Evolutionary conservation across 2,329 filamentous ascomycete species (phyloP).

Genomic region (Colletotrichum eremochloae): DNA sequence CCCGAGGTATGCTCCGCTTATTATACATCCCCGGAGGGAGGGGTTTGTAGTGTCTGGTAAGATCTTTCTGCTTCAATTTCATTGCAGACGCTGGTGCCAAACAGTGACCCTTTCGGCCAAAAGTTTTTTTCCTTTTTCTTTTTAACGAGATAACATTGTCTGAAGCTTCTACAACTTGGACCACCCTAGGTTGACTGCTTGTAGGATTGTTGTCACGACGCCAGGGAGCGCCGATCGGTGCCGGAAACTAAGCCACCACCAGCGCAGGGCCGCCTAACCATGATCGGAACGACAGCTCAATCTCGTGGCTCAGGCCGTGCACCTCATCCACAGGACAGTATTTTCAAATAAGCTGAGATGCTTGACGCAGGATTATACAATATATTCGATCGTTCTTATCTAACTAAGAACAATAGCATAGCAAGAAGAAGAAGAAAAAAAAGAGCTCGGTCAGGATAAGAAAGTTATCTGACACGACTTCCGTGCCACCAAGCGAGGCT

Average conservation of each 20-base stretch:
- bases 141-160: not conserved
- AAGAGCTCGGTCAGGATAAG: not conserved
- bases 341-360: not conserved
- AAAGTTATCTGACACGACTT: not conserved
- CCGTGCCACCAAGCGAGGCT: not conserved
- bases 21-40: not conserved
- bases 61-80: not conserved
- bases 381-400: not conserved
- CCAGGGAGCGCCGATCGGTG: not conserved
- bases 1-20: not conserved
- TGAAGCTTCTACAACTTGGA: not conserved
- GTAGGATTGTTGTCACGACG: not conserved
- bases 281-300: not conserved
- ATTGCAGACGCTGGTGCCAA: not conserved
- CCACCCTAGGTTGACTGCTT: not conserved
- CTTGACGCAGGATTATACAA: accelerated
- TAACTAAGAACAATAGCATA: not conserved
- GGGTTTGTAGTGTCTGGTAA: not conserved
- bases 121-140: not conserved
- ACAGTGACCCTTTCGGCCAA: not conserved
- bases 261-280: not conserved
- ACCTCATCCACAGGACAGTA: not conserved
- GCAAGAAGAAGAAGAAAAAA: not conserved
- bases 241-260: too few relatives aligned
- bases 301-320: not conserved